Percentiles rank a stretch among this genome's conserved stretches.
Evolutionary conservation across 768 basidiomycete genomes (phyloP).

Genomic region (Lactifluus piperatus): DNA sequence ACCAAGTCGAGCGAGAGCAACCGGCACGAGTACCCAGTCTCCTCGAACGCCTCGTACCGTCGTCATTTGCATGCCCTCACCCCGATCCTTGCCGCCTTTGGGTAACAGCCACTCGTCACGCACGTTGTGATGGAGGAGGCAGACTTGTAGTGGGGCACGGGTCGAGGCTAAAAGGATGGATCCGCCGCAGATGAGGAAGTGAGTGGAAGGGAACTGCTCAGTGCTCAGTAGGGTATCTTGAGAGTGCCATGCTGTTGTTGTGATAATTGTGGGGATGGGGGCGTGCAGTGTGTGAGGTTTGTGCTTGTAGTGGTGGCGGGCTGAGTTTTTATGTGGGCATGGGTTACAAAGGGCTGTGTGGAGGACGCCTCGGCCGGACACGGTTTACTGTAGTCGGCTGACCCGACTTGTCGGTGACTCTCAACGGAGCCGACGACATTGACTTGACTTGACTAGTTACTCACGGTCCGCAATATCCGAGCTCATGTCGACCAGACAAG

Average conservation of each 20-base stretch:
- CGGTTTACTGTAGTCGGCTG: too few species aligned
- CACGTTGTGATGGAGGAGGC: slow-evolving; percentile 25
- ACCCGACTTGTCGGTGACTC: too few species aligned
- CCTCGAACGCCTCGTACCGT: slow-evolving; percentile 57
- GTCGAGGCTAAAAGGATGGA: slow-evolving; percentile 24
- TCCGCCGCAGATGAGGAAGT: slow-evolving; percentile 27
- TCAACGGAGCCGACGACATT: too few species aligned
- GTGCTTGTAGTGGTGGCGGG: too few species aligned
- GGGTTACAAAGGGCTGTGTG: neutral
- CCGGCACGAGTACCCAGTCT: slow-evolving; percentile 51
- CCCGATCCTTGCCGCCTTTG: slow-evolving; percentile 53
- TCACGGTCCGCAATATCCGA: too few species aligned
- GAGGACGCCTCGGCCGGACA: too few species aligned
- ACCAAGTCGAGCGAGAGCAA: slow-evolving; percentile 41
- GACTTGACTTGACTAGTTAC: too few species aligned
- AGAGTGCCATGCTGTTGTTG: neutral
- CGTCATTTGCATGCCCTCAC: slow-evolving; percentile 41
- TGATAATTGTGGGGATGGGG: neutral
- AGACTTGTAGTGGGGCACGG: slow-evolving; percentile 22
- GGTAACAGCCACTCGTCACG: slow-evolving; percentile 38
- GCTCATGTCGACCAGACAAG: neutral
- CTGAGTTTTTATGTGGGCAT: neutral
- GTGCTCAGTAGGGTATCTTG: slow-evolving; percentile 3
- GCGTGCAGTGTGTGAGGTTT: neutral
- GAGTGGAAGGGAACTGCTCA: slow-evolving; percentile 8